Evolutionary conservation across 1,284 basidiomycete genomes (phyloP), one percentile per base, ranked within the genome.

Genomic region (Ganoderma leucocontextum): DNA sequence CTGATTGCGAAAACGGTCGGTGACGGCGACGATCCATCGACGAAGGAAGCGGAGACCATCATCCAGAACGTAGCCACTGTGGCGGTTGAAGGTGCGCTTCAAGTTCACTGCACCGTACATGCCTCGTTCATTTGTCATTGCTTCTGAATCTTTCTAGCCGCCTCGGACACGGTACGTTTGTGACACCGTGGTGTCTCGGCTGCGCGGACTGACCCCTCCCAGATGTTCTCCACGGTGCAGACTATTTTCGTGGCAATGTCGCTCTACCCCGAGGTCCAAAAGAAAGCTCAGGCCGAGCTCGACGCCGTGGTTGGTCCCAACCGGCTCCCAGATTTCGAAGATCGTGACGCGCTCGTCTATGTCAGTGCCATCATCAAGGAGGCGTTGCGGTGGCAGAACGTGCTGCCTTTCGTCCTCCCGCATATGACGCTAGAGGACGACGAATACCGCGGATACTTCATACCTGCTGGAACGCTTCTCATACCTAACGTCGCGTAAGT

Each of bases 161-260:
- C 36, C 5, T 39, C 62, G 17, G 62, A 63, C n/a, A 63, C 62
- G 22, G 62, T 63, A 41, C 9, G 35, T n/a, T 2, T 9, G 1
- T 4, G 3, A 9, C 17, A 7, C 22, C 29, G 29, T 22, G 9
- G n/a, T 22, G 8, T 2, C 12, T 2, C 22, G 3, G 2, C 5
- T 10, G 13, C 4, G 4, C 33, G 19, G 33, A 44, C 42, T 13
- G 22, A 36, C 4, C 12, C 12, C 12, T 15, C 22, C 25, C 3
- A 69, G 65, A 67, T 55, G 22, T 67, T 74, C 33, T 78, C 78
- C 9, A 73, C 72, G 0, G 62, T 79, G 13, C 19, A 76, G 68
- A 62, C 64, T 62, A 79, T 81, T 64, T 77, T 82, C 68, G 73
- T 83, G 7, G 77, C 78, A 0, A 78, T 82, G 76, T 60, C 79